Evolutionary conservation across 164 flowering plant genomes (phyloP).

Genomic region (Liriodendron chinense): DNA sequence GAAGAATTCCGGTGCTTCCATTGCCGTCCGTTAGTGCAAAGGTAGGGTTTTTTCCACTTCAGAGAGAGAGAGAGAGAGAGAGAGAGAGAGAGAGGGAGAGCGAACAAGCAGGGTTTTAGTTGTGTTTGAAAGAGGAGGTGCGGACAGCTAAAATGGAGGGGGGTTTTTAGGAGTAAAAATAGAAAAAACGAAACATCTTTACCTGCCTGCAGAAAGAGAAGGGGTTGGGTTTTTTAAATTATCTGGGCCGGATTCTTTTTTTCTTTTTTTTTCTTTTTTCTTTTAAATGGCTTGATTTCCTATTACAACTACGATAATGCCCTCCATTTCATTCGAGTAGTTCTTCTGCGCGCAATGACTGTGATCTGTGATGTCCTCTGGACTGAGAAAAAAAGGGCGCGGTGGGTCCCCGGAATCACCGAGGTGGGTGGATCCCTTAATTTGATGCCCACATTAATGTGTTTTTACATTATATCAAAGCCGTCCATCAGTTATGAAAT

Average conservation of each 20-base stretch:
- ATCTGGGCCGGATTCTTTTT: not conserved
- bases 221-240: not conserved
- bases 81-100: slow-evolving; percentile 10
- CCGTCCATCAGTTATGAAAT: no score
- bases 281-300: not conserved
- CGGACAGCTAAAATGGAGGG: slow-evolving; percentile 59
- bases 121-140: slow-evolving; percentile 60
- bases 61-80: slow-evolving; percentile 7
- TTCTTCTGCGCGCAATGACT: not conserved
- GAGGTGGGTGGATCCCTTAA: no score
- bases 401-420: no score
- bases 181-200: slow-evolving; percentile 22
- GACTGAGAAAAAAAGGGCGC: not conserved
- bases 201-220: slow-evolving; percentile 17
- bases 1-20: slow-evolving; percentile 52
- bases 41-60: not conserved
- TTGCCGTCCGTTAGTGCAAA: slow-evolving; percentile 9
- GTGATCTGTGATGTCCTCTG: not conserved
- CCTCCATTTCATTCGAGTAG: not conserved
- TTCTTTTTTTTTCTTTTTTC: not conserved
- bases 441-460: no score
- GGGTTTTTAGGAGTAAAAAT: slow-evolving; percentile 32
- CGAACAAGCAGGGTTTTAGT: slow-evolving; percentile 48
- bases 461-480: no score
- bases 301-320: slow-evolving; percentile 11